phyloP scores from a whole-genome alignment of 192 early-diverging fungal species.

The Coemansia sp. region DNA sequence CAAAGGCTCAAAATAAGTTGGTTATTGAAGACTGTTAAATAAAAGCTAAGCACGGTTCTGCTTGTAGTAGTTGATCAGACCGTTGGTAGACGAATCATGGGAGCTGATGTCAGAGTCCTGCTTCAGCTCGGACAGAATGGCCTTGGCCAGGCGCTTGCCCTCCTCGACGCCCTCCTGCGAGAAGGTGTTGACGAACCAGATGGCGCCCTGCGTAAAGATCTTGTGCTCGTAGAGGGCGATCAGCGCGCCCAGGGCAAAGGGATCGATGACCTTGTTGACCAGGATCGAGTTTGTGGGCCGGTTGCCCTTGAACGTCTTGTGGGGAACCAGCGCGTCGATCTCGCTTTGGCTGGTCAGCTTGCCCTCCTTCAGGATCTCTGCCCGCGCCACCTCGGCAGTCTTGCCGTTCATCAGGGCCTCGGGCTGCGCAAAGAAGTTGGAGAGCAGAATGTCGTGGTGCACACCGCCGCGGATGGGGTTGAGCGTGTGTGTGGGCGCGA shows the following conservation, averaged over 20 bases:
- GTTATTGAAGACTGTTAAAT: background rate
- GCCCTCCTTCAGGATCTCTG: constrained; percentile 73
- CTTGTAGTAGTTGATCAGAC: constrained; percentile 92
- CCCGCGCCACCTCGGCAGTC: constrained; percentile 69
- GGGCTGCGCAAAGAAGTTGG: constrained; percentile 99
- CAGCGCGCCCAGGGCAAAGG: constrained; percentile 84
- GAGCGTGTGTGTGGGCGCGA: constrained; percentile 89
- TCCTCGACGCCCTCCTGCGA: constrained; percentile 97
- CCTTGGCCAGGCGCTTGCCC: constrained; percentile 97
- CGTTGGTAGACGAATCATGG: constrained; percentile 95
- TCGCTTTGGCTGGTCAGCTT: constrained; percentile 40
- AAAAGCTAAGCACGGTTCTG: constrained; percentile 29
- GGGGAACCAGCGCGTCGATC: constrained; percentile 71
- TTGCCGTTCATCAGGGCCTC: constrained; percentile 98
- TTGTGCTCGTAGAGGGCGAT: constrained; percentile 99
- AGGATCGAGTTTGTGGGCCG: constrained; percentile 95
- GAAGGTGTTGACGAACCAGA: constrained; percentile 98
- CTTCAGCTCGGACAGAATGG: constrained; percentile 88
- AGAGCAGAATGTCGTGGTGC: constrained; percentile 95
- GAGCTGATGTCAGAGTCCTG: constrained; percentile 53
- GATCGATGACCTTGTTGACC: constrained; percentile 84
- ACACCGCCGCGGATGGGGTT: constrained; percentile 83
- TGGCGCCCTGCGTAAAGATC: constrained; percentile 97
- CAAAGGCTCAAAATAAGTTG: background rate
- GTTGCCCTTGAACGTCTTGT: constrained; percentile 99